phyloP scores from a whole-genome alignment of 257 asterid genomes.

The Schizonepeta tenuifolia region DNA sequence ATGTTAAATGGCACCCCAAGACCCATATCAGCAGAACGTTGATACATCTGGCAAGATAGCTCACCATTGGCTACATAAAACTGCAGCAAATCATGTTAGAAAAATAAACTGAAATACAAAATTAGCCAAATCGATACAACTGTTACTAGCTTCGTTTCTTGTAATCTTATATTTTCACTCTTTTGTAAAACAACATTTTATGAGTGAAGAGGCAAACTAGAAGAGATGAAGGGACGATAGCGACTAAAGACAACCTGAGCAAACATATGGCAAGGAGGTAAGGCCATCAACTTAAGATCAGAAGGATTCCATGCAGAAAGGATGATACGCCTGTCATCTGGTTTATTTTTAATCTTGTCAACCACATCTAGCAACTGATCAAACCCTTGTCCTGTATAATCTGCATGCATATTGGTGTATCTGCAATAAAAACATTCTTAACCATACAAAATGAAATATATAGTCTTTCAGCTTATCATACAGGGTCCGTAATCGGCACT shows the following conservation, averaged over 20 bases:
- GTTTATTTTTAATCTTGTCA: constrained; percentile 65
- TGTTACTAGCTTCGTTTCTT: not conserved
- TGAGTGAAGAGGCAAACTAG: not conserved
- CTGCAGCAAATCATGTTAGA: constrained; percentile 41
- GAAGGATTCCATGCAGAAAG: constrained; percentile 90
- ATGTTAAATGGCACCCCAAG: constrained; percentile 84
- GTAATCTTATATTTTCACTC: not conserved
- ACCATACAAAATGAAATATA: not conserved
- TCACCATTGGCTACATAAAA: constrained; percentile 78
- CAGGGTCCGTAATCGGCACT: constrained; percentile 22
- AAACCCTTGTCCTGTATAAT: constrained; percentile 78
- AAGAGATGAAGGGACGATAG: not conserved
- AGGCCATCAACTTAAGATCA: constrained; percentile 75
- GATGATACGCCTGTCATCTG: constrained; percentile 70
- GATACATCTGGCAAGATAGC: constrained; percentile 92
- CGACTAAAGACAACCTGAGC: constrained; percentile 57
- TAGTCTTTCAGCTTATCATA: constrained; percentile 10
- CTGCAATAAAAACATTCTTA: constrained; percentile 40
- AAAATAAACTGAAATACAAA: not conserved
- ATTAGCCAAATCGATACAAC: constrained; percentile 7
- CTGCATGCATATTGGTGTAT: constrained; percentile 72
- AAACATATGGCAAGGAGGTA: constrained; percentile 93
- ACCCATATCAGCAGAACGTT: constrained; percentile 87
- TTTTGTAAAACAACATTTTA: not conserved
- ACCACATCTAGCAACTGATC: constrained; percentile 82